Evolutionary conservation across 2,329 filamentous ascomycete species (phyloP).

Genomic region (Cucurbitaria berberidis): DNA sequence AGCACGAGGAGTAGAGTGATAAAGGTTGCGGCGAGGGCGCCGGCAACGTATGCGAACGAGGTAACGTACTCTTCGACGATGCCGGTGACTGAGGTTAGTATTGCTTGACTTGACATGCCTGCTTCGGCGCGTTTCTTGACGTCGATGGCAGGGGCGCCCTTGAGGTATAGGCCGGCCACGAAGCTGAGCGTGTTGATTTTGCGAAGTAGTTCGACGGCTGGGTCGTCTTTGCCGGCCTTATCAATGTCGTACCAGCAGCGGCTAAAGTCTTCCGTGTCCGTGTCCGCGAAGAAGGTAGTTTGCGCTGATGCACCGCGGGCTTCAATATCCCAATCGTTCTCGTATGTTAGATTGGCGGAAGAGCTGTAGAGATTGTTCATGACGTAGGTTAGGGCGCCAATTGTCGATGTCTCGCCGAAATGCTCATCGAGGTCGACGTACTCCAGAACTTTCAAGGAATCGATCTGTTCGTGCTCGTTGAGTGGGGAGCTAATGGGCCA

Average conservation of each 20-base stretch:
- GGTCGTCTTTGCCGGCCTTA: conserved; percentile 22
- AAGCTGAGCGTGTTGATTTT: conserved; percentile 31
- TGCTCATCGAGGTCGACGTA: conserved; percentile 22
- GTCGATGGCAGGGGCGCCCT: conserved; percentile 13
- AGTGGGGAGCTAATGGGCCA: conserved; percentile 13
- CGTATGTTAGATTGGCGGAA: conserved; percentile 20
- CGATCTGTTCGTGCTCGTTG: conserved; percentile 16
- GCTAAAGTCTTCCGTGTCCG: conserved; percentile 7
- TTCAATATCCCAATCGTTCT: conserved; percentile 21
- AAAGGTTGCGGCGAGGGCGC: conserved; percentile 38
- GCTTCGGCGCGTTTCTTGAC: conserved; percentile 1
- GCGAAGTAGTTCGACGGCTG: conserved; percentile 27
- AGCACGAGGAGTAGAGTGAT: conserved; percentile 41
- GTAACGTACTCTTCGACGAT: conserved; percentile 39
- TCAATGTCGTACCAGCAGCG: conserved; percentile 28
- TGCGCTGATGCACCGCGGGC: conserved; percentile 23
- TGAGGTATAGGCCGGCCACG: conserved; percentile 22
- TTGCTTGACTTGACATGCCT: conserved; percentile 15
- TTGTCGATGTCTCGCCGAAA: conserved; percentile 17
- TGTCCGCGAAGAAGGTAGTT: conserved; percentile 24
- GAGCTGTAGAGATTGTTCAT: conserved; percentile 29
- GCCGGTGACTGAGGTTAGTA: conserved; percentile 20
- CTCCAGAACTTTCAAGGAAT: conserved; percentile 17
- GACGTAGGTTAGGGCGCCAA: conserved; percentile 28
- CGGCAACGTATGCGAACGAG: conserved; percentile 34